Percentiles rank a stretch among this genome's conserved stretches.
phyloP scores from a whole-genome alignment of 2,329 filamentous ascomycete species.

The Elsinoe perseae region DNA sequence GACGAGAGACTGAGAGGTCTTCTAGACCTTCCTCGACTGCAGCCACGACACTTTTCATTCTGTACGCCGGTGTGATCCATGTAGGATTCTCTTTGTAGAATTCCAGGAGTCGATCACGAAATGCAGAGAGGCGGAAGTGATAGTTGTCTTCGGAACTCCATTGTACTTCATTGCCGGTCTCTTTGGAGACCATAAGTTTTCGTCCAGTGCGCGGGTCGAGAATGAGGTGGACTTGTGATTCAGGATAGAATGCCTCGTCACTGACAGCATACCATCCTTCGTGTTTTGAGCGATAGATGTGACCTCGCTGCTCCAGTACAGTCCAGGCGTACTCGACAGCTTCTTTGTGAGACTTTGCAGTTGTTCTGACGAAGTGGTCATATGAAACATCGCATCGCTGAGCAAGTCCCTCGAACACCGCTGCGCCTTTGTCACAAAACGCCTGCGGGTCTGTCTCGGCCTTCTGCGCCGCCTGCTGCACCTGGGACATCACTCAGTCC shows the following conservation, averaged over 20 bases:
- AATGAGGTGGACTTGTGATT: slow-evolving; percentile 62
- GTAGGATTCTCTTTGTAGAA: slow-evolving; percentile 71
- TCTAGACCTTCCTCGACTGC: slow-evolving; percentile 71
- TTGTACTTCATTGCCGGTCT: slow-evolving; percentile 88
- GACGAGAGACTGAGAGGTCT: slow-evolving; percentile 84
- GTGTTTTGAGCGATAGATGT: slow-evolving; percentile 78
- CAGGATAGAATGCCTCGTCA: slow-evolving; percentile 93
- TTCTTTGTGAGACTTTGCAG: slow-evolving; percentile 69
- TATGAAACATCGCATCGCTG: slow-evolving; percentile 60
- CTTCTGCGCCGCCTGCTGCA: slow-evolving; percentile 74
- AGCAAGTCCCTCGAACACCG: slow-evolving; percentile 71
- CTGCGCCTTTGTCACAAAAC: slow-evolving; percentile 81
- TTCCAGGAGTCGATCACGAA: slow-evolving; percentile 67
- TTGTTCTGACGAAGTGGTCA: slow-evolving; percentile 89
- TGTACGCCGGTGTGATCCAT: slow-evolving; percentile 64
- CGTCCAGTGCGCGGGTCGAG: slow-evolving; percentile 73
- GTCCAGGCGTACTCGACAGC: slow-evolving; percentile 88
- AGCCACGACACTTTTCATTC: slow-evolving; percentile 70
- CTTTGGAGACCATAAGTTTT: slow-evolving; percentile 72
- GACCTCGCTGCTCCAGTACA: slow-evolving; percentile 63
- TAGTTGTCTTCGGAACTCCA: slow-evolving; percentile 93
- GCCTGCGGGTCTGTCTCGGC: slow-evolving; percentile 64
- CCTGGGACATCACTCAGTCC: slow-evolving; percentile 38
- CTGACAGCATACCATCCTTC: slow-evolving; percentile 95
- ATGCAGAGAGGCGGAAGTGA: slow-evolving; percentile 81